Evolutionary conservation across 2,329 filamentous ascomycete species (phyloP), one percentile per base, ranked within the genome.

Genomic region (Myriosclerotinia duriaeana): DNA sequence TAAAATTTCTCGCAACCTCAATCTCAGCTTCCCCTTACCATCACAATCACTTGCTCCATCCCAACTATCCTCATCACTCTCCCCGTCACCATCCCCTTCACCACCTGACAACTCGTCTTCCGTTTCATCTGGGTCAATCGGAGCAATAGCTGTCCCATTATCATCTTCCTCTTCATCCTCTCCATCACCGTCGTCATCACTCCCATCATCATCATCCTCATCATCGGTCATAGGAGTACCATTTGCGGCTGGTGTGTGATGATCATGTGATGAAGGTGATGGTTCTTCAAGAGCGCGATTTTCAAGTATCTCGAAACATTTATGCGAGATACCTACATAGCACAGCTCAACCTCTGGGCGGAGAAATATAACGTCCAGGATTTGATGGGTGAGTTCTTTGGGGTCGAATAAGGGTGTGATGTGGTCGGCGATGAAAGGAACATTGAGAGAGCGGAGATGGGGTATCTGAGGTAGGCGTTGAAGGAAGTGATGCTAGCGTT

Each of bases 271-370:
- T 34, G 70, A 70, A 68, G 72, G 71, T 15, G 70, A 72, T 17
- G 30, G 30, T 26, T 79, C 79, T 53, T 84, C 81, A 15, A 79
- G 81, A 2, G 79, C 79, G 58, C 82, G 80, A 61, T 82, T 83
- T 76, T 95, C 91, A 9, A 93, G 78, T 42, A 95, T 89, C 76
- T 95, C 91, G 74, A 91, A 95, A 77, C 92, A 95, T 77, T 93
- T 93, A 52, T 80, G 81, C n/a, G 83, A 83, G 64, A 95, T 85
- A 22, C 89, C 92, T 72, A 94, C 84, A 74, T 93, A 94, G 76
- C 88, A 91, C 17, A 95, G 81, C 73, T 89, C 87, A 36, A 93
- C 85, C 71, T 93, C 90, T 0, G 90, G 89, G 5, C 90, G 84
- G 20, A 95, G 80, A 15, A 89, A 87, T 64, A 94, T 87, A 55